Evolutionary conservation across 148 eudicot species (phyloP).

Genomic region (Amaranthus hypochondriacus): DNA sequence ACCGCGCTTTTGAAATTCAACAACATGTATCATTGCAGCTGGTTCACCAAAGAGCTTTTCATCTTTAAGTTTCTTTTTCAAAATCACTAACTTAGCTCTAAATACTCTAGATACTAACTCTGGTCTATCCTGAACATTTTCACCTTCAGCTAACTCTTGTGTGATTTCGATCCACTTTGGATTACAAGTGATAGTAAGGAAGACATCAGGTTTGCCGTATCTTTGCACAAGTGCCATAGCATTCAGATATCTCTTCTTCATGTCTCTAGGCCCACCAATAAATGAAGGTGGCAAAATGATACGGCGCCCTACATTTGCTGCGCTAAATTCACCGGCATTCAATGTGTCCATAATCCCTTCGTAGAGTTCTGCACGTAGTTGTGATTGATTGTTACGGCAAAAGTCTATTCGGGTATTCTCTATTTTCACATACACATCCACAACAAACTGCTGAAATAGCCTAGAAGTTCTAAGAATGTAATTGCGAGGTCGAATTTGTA

Average conservation of each 20-base stretch:
- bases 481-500: not conserved
- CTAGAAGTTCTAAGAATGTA: not conserved
- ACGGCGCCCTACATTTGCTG: not conserved
- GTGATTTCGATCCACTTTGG: conserved; percentile 4
- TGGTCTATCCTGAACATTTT: not conserved
- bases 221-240: conserved; percentile 7
- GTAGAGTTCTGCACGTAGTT: not conserved
- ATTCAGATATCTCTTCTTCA: not conserved
- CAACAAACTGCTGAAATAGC: not conserved
- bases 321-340: not conserved
- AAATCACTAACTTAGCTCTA: not conserved
- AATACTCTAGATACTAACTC: not conserved
- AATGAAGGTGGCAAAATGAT: not conserved
- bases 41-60: not conserved
- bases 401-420: conserved; percentile 1
- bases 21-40: not conserved
- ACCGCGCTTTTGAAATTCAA: conserved; percentile 10
- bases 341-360: conserved; percentile 3
- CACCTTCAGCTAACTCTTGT: not conserved
- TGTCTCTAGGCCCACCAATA: conserved; percentile 5
- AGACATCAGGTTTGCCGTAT: conserved; percentile 16
- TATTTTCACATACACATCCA: conserved; percentile 6
- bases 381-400: not conserved
- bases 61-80: not conserved
- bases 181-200: conserved; percentile 16